Evolutionary conservation across 345 rosid species (phyloP).

Genomic region (Carallia brachiata): DNA sequence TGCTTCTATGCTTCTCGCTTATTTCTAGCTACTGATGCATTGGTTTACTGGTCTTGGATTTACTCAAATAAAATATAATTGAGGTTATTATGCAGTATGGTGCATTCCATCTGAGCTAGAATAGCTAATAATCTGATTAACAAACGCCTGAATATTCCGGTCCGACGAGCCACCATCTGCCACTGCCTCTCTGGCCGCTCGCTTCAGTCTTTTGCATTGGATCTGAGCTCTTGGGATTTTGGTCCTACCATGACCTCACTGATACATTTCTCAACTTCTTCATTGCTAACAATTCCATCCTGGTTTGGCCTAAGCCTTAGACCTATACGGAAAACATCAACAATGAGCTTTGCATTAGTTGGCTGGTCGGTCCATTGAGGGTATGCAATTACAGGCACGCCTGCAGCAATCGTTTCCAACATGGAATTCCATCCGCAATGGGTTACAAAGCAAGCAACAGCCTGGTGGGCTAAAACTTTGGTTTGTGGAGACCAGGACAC

Average conservation of each 20-base stretch:
- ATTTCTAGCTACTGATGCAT: no score
- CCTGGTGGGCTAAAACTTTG: slow-evolving; percentile 39
- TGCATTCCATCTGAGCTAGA: neutral
- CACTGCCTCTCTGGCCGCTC: slow-evolving; percentile 36
- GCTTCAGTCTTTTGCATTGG: slow-evolving; percentile 34
- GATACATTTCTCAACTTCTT: slow-evolving; percentile 34
- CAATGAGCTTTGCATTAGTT: slow-evolving; percentile 46
- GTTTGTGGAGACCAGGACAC: slow-evolving; percentile 55
- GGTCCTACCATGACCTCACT: slow-evolving; percentile 21
- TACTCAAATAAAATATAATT: no score
- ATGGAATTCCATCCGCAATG: slow-evolving; percentile 64
- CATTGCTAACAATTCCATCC: slow-evolving; percentile 25
- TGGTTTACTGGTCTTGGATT: no score
- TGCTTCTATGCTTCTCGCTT: no score
- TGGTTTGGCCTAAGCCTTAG: slow-evolving; percentile 28
- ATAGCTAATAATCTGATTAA: slow-evolving; percentile 32
- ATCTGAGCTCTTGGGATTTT: slow-evolving; percentile 9
- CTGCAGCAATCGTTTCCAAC: slow-evolving; percentile 36
- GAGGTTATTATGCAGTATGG: neutral
- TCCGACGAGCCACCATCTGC: slow-evolving; percentile 43
- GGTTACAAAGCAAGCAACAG: slow-evolving; percentile 44
- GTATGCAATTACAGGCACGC: slow-evolving; percentile 46
- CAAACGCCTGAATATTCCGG: slow-evolving; percentile 41
- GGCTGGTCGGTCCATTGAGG: slow-evolving; percentile 62
- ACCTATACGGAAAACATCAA: slow-evolving; percentile 44